Conservation (phyloP, 2,329 filamentous ascomycete species). For the Penicillium sp. region DNA sequence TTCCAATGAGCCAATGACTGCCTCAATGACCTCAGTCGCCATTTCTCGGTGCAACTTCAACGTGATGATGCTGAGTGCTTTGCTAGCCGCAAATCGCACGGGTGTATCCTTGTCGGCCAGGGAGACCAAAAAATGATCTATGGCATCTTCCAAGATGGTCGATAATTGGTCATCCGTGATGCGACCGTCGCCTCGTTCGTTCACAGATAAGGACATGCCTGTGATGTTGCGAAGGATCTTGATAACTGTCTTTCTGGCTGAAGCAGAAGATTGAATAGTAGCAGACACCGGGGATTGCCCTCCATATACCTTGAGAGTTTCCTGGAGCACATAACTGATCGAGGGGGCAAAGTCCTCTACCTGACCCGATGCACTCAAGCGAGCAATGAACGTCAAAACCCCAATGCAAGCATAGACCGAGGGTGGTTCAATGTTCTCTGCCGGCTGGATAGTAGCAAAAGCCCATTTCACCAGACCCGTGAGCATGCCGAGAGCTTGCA, state of each 20-base stretch:
- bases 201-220: slow-evolving; percentile 59
- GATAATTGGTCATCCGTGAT: slow-evolving; percentile 35
- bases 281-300: slow-evolving; percentile 49
- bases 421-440: slow-evolving; percentile 35
- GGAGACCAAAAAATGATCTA: slow-evolving; percentile 74
- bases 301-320: slow-evolving; percentile 58
- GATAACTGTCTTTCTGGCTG: slow-evolving; percentile 75
- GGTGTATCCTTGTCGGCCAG: slow-evolving; percentile 86
- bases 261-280: slow-evolving; percentile 65
- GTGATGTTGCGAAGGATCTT: slow-evolving; percentile 78
- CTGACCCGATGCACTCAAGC: slow-evolving; percentile 66
- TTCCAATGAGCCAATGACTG: slow-evolving; percentile 66
- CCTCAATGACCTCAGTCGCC: slow-evolving; percentile 82
- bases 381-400: slow-evolving; percentile 72
- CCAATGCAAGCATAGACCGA: slow-evolving; percentile 75
- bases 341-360: slow-evolving; percentile 69
- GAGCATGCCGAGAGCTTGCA: slow-evolving; percentile 73
- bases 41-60: slow-evolving; percentile 74
- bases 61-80: slow-evolving; percentile 82
- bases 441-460: slow-evolving; percentile 55
- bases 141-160: slow-evolving; percentile 70
- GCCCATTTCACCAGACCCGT: slow-evolving; percentile 68
- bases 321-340: slow-evolving; percentile 62
- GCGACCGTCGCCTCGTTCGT: slow-evolving; percentile 32
- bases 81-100: slow-evolving; percentile 85